Evolutionary conservation across 352 stramenopile genomes (phyloP), one percentile per base, ranked within the genome.

Genomic region (Phytophthora hibernalis): DNA sequence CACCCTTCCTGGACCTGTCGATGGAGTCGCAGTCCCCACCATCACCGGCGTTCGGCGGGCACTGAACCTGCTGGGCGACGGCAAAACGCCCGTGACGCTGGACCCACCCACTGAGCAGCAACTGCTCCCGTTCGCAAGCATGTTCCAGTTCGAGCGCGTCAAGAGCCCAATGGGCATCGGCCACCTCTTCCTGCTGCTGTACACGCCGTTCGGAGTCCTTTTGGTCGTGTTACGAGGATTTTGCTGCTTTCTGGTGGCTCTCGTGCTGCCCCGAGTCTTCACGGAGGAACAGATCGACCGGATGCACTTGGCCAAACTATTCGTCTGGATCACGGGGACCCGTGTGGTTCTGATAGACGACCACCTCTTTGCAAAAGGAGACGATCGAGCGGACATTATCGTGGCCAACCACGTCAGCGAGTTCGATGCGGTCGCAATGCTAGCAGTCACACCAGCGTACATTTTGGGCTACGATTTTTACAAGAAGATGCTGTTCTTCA

Each of bases 401-500:
- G 83, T 87, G n/a, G 63, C 76, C 22, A 92, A 92, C 79, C 83
- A 92, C 72, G 83, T 92, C 57, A 90, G 82, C 37, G 83, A 92
- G 74, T 89, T 92, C 43, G 83, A 90, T 42, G 83, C 82, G 0
- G 62, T 92, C 22, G 82, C 82, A 3, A 66, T 92, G 57, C 53
- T 92, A 9, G 56, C 49, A 18, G 57, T 91, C 55, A 72, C 72
- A 12, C 72, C 83, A 5, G 74, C 74, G 11, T 83, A 90, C 51
- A 68, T 90, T 20, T 71, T 92, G 44, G 83, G 83, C 43, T 92
- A 92, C 74, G 83, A 90, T n/a, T 90, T 92, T n/a, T 92, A 91
- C 79, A 87, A 92, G 66, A 84, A 84, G 31, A 87, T 90, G 80
- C 61, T 92, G 16, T 85, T 91, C 35, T 90, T 90, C 68, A 73